A percentile compares a stretch with the other conserved stretches of the same genome.
Evolutionary conservation across 768 basidiomycete genomes (phyloP).

Genomic region (Rhizopogon vinicolor): DNA sequence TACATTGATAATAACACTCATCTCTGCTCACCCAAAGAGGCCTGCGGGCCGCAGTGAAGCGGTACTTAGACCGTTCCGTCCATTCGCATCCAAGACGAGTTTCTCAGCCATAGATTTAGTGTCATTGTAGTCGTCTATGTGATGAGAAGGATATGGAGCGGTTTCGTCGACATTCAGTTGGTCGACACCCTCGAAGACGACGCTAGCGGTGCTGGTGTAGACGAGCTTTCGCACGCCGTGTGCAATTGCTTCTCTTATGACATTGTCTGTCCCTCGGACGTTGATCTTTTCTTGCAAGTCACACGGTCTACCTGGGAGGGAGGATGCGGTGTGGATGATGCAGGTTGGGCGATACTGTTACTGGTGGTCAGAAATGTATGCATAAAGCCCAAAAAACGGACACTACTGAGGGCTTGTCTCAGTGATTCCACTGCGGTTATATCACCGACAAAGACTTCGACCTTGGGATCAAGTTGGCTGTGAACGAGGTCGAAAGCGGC

Average conservation of each 20-base stretch:
- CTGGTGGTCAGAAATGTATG: background rate
- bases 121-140: conserved; percentile 48
- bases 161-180: conserved; percentile 47
- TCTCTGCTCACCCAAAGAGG: conserved; percentile 43
- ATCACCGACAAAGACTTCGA: conserved; percentile 44
- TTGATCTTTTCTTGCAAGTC: conserved; percentile 47
- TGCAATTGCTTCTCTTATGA: conserved; percentile 38
- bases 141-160: conserved; percentile 32
- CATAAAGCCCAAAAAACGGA: conserved; percentile 12
- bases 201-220: conserved; percentile 48
- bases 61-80: conserved; percentile 39
- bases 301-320: conserved; percentile 33
- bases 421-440: conserved; percentile 40
- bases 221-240: conserved; percentile 42
- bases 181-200: conserved; percentile 43
- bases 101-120: conserved; percentile 49
- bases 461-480: conserved; percentile 28
- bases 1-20: background rate
- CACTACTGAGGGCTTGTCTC: conserved; percentile 34
- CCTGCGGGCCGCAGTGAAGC: conserved; percentile 47
- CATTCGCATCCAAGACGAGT: conserved; percentile 49
- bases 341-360: conserved; percentile 32
- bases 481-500: conserved; percentile 47
- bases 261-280: conserved; percentile 41
- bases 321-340: conserved; percentile 53